Conservation (phyloP, 2,329 filamentous ascomycete species). For the Fusarium falciforme region DNA sequence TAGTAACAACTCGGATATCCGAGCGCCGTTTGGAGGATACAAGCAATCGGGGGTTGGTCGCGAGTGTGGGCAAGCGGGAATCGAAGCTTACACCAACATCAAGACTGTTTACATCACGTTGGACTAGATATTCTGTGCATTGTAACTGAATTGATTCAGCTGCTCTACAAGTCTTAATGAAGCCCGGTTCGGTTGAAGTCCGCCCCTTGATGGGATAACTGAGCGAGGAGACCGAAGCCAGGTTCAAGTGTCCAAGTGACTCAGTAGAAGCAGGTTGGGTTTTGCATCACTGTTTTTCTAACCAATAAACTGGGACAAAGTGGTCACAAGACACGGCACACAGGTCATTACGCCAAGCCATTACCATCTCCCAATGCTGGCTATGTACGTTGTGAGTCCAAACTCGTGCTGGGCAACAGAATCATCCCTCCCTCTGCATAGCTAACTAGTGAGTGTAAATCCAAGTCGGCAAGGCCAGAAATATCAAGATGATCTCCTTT, state of each 20-base stretch:
- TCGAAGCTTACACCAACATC: neutral
- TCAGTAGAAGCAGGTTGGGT: neutral
- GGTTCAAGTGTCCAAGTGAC: neutral
- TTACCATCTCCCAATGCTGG: neutral
- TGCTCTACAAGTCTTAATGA: neutral
- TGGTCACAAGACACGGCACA: no score
- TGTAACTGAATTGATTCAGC: neutral
- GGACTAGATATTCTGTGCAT: neutral
- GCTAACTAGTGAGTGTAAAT: neutral
- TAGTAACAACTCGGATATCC: neutral
- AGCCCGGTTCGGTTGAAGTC: neutral
- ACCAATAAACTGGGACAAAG: no score
- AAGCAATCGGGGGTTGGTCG: neutral
- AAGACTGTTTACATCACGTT: neutral
- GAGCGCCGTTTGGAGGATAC: neutral
- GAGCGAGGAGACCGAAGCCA: no score
- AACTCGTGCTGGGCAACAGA: neutral
- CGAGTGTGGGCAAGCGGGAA: neutral
- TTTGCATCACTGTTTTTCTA: neutral
- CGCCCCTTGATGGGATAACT: no score
- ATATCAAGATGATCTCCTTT: neutral
- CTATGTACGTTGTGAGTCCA: neutral
- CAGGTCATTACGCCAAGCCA: no score
- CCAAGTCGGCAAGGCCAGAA: neutral
- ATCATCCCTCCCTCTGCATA: neutral